Evolutionary conservation across 768 basidiomycete genomes (phyloP).

Genomic region (Grammothele lineata): DNA sequence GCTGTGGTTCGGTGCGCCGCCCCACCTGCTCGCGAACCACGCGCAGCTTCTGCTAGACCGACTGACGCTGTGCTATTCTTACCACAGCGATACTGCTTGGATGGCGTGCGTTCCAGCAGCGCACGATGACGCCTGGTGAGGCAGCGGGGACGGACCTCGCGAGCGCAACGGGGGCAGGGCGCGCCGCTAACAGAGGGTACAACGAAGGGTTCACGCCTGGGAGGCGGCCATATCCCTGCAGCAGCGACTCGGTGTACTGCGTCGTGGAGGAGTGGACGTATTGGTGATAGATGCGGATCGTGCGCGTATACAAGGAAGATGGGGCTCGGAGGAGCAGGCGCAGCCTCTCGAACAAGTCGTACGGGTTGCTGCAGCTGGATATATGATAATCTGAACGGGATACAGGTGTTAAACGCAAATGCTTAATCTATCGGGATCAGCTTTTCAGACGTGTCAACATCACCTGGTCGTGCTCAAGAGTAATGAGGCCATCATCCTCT

Average conservation of each 20-base stretch:
- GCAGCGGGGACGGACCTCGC: slow-evolving; percentile 16
- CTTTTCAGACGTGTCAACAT: too few species aligned
- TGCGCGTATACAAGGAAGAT: not conserved
- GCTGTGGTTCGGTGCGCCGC: slow-evolving; percentile 75
- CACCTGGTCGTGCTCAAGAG: too few species aligned
- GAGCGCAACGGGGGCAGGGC: slow-evolving; percentile 13
- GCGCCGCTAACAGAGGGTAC: slow-evolving; percentile 14
- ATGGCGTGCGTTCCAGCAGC: slow-evolving; percentile 34
- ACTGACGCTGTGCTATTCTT: too few species aligned
- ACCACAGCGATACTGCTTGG: slow-evolving; percentile 41
- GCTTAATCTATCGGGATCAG: too few species aligned
- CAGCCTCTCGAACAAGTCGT: too few species aligned
- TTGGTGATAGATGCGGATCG: slow-evolving; percentile 24
- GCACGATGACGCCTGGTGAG: slow-evolving; percentile 5
- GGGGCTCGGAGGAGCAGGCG: too few species aligned
- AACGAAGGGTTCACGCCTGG: slow-evolving; percentile 18
- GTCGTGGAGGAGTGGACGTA: slow-evolving; percentile 68
- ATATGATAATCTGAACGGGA: too few species aligned
- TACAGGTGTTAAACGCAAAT: too few species aligned
- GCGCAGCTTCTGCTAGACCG: too few species aligned
- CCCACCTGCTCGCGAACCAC: too few species aligned
- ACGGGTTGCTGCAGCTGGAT: too few species aligned
- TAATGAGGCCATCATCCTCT: too few species aligned
- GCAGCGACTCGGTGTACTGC: slow-evolving; percentile 58
- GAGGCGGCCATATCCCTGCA: slow-evolving; percentile 49